These are phyloP conservation scores for Candolleomyces efflorescens DNA, from an alignment of 768 basidiomycete genomes.

Conservation along the genomic window DNA sequence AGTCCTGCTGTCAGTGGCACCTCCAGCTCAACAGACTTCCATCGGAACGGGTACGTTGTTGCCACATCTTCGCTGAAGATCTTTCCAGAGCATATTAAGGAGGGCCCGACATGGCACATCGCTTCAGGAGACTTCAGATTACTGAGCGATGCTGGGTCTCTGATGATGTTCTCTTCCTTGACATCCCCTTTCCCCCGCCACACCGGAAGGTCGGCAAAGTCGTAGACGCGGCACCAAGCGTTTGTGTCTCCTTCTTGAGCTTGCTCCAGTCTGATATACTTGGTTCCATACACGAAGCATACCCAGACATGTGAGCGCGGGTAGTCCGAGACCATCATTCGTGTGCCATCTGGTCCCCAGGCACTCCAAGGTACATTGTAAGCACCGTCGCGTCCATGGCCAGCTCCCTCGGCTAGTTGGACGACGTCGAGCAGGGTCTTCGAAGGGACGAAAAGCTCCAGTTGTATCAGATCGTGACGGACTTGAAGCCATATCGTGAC, in stretches of 20 bases:
- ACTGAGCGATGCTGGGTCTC: not conserved
- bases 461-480: conserved; percentile 17
- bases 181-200: conserved; percentile 2
- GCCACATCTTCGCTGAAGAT: conserved; percentile 38
- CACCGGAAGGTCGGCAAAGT: conserved; percentile 46
- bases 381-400: conserved; percentile 9
- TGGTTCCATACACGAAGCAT: conserved; percentile 52
- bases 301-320: conserved; percentile 46
- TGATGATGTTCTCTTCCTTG: not conserved
- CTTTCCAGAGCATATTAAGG: conserved; percentile 19
- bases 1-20: conserved; percentile 13
- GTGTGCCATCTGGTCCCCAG: conserved; percentile 49
- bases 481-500: conserved; percentile 38
- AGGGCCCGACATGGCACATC: conserved; percentile 9
- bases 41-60: conserved; percentile 45
- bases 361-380: conserved; percentile 37
- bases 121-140: not conserved
- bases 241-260: conserved; percentile 8
- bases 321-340: conserved; percentile 31
- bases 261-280: conserved; percentile 29
- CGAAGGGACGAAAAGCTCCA: conserved; percentile 41
- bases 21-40: conserved; percentile 24
- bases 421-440: conserved; percentile 29
- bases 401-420: conserved; percentile 6
- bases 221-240: conserved; percentile 34